Percentiles rank a stretch among this genome's conserved stretches.
phyloP scores from a whole-genome alignment of 805 yeast genomes.

The Saturnispora kantuleensis region DNA sequence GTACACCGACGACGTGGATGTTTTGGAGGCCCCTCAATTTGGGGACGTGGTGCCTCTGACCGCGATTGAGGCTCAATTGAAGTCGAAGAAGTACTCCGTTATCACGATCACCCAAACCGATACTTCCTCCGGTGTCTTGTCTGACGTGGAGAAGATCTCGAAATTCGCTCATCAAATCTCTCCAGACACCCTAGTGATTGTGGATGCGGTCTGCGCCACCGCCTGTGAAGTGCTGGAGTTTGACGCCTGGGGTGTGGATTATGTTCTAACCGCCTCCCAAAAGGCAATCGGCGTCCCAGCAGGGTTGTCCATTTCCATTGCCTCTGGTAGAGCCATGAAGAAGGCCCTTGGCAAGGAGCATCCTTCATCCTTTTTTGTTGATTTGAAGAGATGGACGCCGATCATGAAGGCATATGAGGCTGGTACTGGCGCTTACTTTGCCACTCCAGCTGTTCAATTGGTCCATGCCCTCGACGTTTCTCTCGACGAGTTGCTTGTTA shows the following conservation, averaged over 20 bases:
- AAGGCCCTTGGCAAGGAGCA: conserved; percentile 42
- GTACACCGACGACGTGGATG: conserved; percentile 71
- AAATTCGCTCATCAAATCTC: conserved; percentile 48
- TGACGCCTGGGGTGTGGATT: conserved; percentile 85
- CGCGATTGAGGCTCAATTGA: conserved; percentile 46
- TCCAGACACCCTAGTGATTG: conserved; percentile 76
- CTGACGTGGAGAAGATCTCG: conserved; percentile 57
- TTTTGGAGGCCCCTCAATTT: conserved; percentile 49
- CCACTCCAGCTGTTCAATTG: conserved; percentile 93
- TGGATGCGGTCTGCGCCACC: conserved; percentile 92
- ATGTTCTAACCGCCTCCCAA: conserved; percentile 84
- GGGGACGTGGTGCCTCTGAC: conserved; percentile 61
- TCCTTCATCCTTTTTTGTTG: conserved; percentile 53
- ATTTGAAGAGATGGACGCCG: conserved; percentile 79
- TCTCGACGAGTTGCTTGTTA: conserved; percentile 52
- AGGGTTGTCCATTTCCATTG: conserved; percentile 71
- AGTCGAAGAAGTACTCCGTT: conserved; percentile 39
- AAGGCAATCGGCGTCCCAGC: conserved; percentile 94
- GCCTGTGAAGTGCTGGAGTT: conserved; percentile 83
- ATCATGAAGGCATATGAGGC: conserved; percentile 78
- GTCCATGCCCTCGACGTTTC: conserved; percentile 74
- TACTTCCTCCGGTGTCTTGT: conserved; percentile 89
- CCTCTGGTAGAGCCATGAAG: conserved; percentile 64
- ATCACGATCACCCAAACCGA: conserved; percentile 92
- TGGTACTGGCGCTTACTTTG: conserved; percentile 75